Evolutionary conservation across 2,329 filamentous ascomycete genomes (phyloP), one percentile per base, ranked within the genome.

Genomic region (Ilyonectria mors-panacis): DNA sequence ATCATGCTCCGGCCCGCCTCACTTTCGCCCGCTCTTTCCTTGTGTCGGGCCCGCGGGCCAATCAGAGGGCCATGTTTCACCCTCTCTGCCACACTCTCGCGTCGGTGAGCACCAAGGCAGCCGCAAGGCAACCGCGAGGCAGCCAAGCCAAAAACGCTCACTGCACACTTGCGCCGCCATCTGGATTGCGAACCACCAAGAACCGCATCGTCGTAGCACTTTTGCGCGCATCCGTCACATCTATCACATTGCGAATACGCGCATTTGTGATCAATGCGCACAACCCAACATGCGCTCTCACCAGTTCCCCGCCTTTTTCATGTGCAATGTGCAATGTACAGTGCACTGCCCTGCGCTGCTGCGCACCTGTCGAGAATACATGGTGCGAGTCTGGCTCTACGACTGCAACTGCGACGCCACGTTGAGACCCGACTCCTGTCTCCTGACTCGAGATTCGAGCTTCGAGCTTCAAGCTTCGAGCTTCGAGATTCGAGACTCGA

Each of bases 121-220:
- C 65, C 56, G 44, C 33, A 48, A 69, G 66, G 66, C 67, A 64
- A 28, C 67, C 47, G n/a, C 54, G 37, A 69, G 66, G 66, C 66
- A 63, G 35, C 66, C 63, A 39, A 39, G 48, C 53, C 61, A 62
- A 45, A 58, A 66, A 35, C 28, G 55, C 58, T 66, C 58, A 60
- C 39, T 42, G 17, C 15, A 8, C 13, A 39, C 37, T 39, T 39
- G 37, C 12, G 12, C 13, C 3, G 6, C 37, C 37, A n/a, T n/a
- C 30, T 3, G 2, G 8, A 9, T 66, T 54, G 63, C 63, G 63
- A 66, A 66, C 63, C 63, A 66, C 63, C 28, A 33, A 26, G 21
- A 30, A n/a, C 12, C 12, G 23, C 28, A 51, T 51, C 28, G 10
- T 21, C 47, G 37, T n/a, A 10, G 39, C 39, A 42, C 39, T 42